These are phyloP conservation scores for Decorospora gaudefroyi DNA, from an alignment of 2,329 filamentous ascomycete species.

Conservation along the genomic window DNA sequence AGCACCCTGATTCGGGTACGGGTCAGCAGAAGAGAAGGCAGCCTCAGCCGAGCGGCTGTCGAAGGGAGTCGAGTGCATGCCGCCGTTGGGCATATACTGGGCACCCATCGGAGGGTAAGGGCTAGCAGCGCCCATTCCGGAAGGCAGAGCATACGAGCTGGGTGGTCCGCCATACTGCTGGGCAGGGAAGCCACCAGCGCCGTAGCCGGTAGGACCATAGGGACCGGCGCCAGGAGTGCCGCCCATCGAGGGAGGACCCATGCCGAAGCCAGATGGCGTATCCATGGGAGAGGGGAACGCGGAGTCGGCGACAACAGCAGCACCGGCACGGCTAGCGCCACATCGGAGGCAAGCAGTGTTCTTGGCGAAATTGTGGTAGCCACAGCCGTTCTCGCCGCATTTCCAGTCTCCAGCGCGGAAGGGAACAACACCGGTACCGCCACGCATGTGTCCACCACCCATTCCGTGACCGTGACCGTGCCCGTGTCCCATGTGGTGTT, in stretches of 20 bases:
- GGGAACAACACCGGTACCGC: slow-evolving; percentile 85
- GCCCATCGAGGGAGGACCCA: slow-evolving; percentile 85
- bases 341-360: slow-evolving; percentile 97
- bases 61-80: slow-evolving; percentile 83
- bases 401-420: slow-evolving; percentile 99
- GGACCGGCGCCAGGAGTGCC: slow-evolving; percentile 72
- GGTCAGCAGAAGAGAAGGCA: slow-evolving; percentile 87
- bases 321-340: slow-evolving; percentile 89
- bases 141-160: slow-evolving; percentile 87
- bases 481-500: slow-evolving; percentile 69
- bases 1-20: slow-evolving; percentile 76
- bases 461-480: slow-evolving; percentile 54
- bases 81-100: slow-evolving; percentile 75
- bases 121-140: slow-evolving; percentile 77
- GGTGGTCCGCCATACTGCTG: slow-evolving; percentile 88
- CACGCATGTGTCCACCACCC: slow-evolving; percentile 61
- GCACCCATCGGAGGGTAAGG: slow-evolving; percentile 77
- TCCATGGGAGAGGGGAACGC: slow-evolving; percentile 92
- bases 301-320: slow-evolving; percentile 91
- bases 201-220: slow-evolving; percentile 71
- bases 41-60: slow-evolving; percentile 93
- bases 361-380: slow-evolving; percentile 99
- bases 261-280: slow-evolving; percentile 77
- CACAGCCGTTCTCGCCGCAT: slow-evolving; percentile 94
- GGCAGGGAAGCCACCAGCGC: slow-evolving; percentile 62